phyloP scores from a whole-genome alignment of 208 protist genomes.

The Acanthamoeba polyphaga region DNA sequence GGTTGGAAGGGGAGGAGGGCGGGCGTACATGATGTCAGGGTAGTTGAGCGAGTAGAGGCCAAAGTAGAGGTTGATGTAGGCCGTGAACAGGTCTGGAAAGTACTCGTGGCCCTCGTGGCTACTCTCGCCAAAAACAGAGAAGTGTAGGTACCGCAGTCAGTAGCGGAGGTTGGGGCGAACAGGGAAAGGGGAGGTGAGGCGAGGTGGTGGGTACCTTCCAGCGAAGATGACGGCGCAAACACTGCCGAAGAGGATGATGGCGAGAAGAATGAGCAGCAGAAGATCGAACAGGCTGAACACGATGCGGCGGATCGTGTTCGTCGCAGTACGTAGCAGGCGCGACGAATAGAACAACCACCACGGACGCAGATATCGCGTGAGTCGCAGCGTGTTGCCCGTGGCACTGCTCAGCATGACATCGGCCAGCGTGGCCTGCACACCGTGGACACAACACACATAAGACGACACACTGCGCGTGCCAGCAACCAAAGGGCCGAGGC shows the following conservation, averaged over 20 bases:
- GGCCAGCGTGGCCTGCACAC: slow-evolving; percentile 13
- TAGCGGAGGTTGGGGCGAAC: background rate
- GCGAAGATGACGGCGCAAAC: slow-evolving; percentile 25
- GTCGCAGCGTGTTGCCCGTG: background rate
- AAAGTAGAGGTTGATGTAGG: slow-evolving; percentile 57
- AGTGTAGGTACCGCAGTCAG: background rate
- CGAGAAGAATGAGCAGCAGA: slow-evolving; percentile 35
- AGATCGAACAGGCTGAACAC: slow-evolving; percentile 43
- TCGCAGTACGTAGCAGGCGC: slow-evolving; percentile 11
- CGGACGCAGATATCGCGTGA: slow-evolving; percentile 42
- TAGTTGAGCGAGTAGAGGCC: slow-evolving; percentile 33
- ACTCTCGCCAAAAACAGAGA: background rate
- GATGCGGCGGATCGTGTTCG: slow-evolving; percentile 19
- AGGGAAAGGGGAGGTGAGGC: background rate
- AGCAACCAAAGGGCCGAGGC: background rate
- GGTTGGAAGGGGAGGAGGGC: background rate
- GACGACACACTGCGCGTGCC: background rate
- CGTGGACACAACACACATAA: background rate
- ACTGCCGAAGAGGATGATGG: slow-evolving; percentile 51
- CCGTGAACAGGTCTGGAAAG: slow-evolving; percentile 35
- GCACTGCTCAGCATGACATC: slow-evolving; percentile 31
- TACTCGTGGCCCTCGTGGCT: background rate
- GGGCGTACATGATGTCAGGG: slow-evolving; percentile 25
- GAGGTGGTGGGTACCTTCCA: background rate
- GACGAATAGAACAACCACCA: slow-evolving; percentile 56